Base-by-base conservation (phyloP, 108 stramenopile species). In the Pseudonitzschia pungens region DNA sequence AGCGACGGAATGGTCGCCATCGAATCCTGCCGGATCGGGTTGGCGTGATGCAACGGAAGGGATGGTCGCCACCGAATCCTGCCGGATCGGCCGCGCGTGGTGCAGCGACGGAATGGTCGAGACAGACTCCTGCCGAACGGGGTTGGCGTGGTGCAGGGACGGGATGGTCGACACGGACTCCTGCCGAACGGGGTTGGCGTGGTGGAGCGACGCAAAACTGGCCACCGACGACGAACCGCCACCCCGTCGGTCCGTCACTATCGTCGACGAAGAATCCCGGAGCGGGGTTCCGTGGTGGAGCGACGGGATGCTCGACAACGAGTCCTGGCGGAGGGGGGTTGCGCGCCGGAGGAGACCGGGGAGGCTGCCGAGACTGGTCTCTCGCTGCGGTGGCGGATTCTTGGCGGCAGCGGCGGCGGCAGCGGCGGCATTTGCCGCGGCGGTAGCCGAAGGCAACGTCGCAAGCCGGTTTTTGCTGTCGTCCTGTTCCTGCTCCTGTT, bases 81-180 rank as follows among this genome's bases (percentile, higher is more conserved):
- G 57, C 1, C 75, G 71, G 45, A 81, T 69, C 8, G 75, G 71
- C 40, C 63, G 5, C 5, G 43, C 84, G 1, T 52, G 76, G 2
- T 82, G 84, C 18, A 81, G 60, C 5, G 77, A 72, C 0, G 84
- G 81, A 53, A 84, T 69, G 73, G 40, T 75, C 70, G 42, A 80
- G 22, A 75, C 59, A 1, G 81, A 81, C 20, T 76, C 73, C 29
- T 71, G 56, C 14, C 76, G 81, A 50, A 81, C 70, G 0, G 76
- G 70, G 56, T 69, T 42, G 3, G 4, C 81, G 53, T 73, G 76
- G 32, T 70, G 81, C 0, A 81, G 26, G 0, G 71, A 74, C 9
- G 81, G 81, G 53, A 82, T 68, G 69, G 64, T 71, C 21, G 81
- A 40, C 4, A 72, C 70, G 22, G 76, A 77, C 64, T 53, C 65